These are phyloP conservation scores for Pharnaceum exiguum DNA, from an alignment of 148 eudicot genomes.

Conservation along the genomic window DNA sequence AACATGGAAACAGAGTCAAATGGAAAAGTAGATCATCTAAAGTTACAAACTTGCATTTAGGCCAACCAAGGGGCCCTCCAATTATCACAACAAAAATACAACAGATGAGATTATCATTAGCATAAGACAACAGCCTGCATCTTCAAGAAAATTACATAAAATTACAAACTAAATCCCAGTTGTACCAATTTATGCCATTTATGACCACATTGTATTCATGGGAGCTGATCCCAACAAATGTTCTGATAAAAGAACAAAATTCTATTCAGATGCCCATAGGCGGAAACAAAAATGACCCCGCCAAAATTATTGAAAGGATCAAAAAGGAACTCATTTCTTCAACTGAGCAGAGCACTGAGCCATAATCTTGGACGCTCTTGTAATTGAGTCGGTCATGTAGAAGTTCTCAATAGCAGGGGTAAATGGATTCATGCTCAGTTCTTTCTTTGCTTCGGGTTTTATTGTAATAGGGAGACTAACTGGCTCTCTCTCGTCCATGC, in stretches of 20 bases:
- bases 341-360: slow-evolving; percentile 83
- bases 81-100: too few species aligned
- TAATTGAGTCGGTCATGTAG: slow-evolving; percentile 92
- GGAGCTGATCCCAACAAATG: slow-evolving; percentile 8
- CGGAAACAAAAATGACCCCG: slow-evolving; percentile 13
- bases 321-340: slow-evolving; percentile 46
- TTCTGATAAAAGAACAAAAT: background rate
- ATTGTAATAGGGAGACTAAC: slow-evolving; percentile 58
- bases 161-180: slow-evolving; percentile 10
- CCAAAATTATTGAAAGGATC: slow-evolving; percentile 9
- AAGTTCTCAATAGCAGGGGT: slow-evolving; percentile 68
- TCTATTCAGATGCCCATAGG: slow-evolving; percentile 16
- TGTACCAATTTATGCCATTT: slow-evolving; percentile 13
- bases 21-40: too few species aligned
- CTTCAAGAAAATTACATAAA: slow-evolving; percentile 15
- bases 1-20: too few species aligned
- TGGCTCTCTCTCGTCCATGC: slow-evolving; percentile 64
- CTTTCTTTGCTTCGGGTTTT: slow-evolving; percentile 51
- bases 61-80: too few species aligned
- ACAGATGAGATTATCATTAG: background rate
- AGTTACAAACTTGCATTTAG: too few species aligned
- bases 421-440: slow-evolving; percentile 48
- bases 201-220: slow-evolving; percentile 10
- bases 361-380: slow-evolving; percentile 97
- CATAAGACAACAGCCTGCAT: slow-evolving; percentile 19